Evolutionary conservation across 345 rosid species (phyloP).

Genomic region (Gossypium anomalum): DNA sequence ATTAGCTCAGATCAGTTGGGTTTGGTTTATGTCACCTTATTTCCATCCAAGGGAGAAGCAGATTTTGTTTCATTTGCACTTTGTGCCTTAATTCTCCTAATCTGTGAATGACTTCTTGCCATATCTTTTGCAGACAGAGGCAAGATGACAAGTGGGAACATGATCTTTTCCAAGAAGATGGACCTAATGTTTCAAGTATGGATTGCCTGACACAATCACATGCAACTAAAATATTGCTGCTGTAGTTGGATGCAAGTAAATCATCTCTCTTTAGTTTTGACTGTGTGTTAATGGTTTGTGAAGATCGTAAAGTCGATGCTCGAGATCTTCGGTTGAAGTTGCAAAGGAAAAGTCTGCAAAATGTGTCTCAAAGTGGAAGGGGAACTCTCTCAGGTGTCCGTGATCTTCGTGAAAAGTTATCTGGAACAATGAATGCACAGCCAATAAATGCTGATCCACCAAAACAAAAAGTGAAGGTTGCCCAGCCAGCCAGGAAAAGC

Average conservation of each 20-base stretch:
- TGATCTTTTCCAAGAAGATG: constrained; percentile 62
- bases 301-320: constrained; percentile 63
- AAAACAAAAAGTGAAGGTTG: constrained; percentile 45
- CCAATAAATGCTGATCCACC: constrained; percentile 50
- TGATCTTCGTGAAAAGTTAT: constrained; percentile 88
- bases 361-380: constrained; percentile 48
- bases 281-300: constrained; percentile 42
- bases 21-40: not conserved
- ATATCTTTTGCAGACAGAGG: constrained; percentile 67
- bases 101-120: not conserved
- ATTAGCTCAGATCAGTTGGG: not conserved
- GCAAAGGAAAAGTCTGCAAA: constrained; percentile 54
- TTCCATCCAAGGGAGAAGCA: not conserved
- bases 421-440: constrained; percentile 67
- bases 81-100: not conserved
- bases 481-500: constrained; percentile 54
- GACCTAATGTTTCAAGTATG: constrained; percentile 69
- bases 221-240: constrained; percentile 30
- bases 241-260: constrained; percentile 34
- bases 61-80: not conserved
- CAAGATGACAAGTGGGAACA: constrained; percentile 98
- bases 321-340: constrained; percentile 94
- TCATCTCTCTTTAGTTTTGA: constrained; percentile 39
- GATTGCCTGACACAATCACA: constrained; percentile 25
- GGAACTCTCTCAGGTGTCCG: constrained; percentile 46